Percentiles rank a stretch among this genome's conserved stretches.
Evolutionary conservation across 257 asterid genomes (phyloP).

Genomic region (Coffea eugenioides): DNA sequence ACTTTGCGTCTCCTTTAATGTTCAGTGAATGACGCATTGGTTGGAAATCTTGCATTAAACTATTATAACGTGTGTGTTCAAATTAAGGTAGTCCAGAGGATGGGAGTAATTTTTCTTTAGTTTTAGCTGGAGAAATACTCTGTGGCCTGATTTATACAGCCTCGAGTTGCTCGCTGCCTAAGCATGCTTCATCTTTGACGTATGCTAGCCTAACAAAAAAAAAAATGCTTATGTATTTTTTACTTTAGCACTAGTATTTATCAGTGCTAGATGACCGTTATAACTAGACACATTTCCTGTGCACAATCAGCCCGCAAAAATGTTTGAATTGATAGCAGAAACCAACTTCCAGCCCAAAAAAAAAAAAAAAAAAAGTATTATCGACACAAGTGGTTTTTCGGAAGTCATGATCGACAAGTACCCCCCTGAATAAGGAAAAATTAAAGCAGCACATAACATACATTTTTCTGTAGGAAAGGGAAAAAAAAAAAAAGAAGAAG

Average conservation of each 20-base stretch:
- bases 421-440: too few relatives aligned
- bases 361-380: too few relatives aligned
- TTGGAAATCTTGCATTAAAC: background rate
- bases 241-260: background rate
- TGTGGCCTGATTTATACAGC: constrained; percentile 1
- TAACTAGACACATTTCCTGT: background rate
- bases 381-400: too few relatives aligned
- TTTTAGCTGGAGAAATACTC: background rate
- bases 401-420: too few relatives aligned
- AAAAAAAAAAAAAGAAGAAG: too few relatives aligned
- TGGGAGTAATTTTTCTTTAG: constrained; percentile 11
- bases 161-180: constrained; percentile 34
- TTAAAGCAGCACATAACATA: too few relatives aligned
- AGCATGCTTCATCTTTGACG: constrained; percentile 38
- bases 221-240: background rate
- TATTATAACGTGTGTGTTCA: background rate
- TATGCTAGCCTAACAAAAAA: constrained; percentile 5
- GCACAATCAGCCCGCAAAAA: background rate
- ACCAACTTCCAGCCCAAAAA: background rate
- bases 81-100: background rate
- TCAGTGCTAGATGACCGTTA: background rate
- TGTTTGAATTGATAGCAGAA: background rate
- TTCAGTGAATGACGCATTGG: background rate
- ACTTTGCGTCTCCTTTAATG: background rate
- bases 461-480: too few relatives aligned